phyloP scores from a whole-genome alignment of 306 rosid genomes.

The Corylus americana region DNA sequence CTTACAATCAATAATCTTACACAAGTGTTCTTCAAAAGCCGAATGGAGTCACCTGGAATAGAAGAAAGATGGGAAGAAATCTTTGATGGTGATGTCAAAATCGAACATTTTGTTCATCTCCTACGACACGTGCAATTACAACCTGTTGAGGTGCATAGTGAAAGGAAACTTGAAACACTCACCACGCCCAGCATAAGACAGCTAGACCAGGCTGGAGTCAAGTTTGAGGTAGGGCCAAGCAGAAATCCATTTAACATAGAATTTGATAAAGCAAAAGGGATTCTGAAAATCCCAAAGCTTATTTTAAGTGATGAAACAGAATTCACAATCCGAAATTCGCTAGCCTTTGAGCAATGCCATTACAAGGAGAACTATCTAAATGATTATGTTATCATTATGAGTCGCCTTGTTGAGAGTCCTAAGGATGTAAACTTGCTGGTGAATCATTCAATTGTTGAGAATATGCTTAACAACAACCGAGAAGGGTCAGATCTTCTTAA shows the following conservation, averaged over 20 bases:
- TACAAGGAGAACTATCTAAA: not conserved
- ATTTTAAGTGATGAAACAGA: not conserved
- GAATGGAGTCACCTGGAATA: not conserved
- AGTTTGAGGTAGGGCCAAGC: constrained; percentile 6
- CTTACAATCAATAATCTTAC: constrained; percentile 18
- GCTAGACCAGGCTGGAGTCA: constrained; percentile 35
- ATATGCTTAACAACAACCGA: not conserved
- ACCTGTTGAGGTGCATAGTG: not conserved
- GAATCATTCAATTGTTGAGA: not conserved
- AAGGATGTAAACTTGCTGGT: not conserved
- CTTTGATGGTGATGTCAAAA: not conserved
- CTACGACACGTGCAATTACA: not conserved
- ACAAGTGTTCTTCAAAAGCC: constrained; percentile 14
- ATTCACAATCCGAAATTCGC: constrained; percentile 7
- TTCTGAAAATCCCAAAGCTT: constrained; percentile 31
- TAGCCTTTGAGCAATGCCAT: constrained; percentile 38
- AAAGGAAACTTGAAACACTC: not conserved
- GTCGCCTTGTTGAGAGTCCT: constrained; percentile 15
- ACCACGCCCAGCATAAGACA: constrained; percentile 21
- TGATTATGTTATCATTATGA: constrained; percentile 27
- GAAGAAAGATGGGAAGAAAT: not conserved
- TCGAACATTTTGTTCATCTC: constrained; percentile 32
- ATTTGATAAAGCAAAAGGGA: constrained; percentile 9
- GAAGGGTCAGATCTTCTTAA: not conserved
- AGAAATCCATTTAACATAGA: not conserved